Base-by-base conservation (phyloP, 1,284 basidiomycete genomes). In the Lentinula novae-zelandiae region DNA sequence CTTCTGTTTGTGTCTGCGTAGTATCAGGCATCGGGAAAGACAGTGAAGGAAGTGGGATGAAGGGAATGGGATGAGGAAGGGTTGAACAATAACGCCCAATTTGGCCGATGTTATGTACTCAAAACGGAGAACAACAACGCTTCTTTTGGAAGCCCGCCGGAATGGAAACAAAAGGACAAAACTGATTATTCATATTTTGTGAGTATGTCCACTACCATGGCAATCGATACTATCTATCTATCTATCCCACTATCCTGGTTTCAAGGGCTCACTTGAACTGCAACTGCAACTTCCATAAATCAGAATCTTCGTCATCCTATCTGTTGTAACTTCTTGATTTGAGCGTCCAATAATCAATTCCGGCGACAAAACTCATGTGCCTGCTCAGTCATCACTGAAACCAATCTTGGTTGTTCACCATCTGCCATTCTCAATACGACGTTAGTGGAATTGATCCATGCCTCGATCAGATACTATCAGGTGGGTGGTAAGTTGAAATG, bases 21-120 rank as follows among this genome's bases (percentile, higher is more conserved):
- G 63, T 36, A 27, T 64, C 63, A 36, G 63, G 60, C 63, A 64
- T 64, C 39, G 48, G 36, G 48, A 55, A 56, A 33, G 34, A 64
- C 60, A 38, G 40, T 38, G 40, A 51, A 52, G 48, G n/a, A 2
- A 38, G 3, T 27, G 12, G 36, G 46, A 50, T 38, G 52, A n/a
- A 56, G 34, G 49, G 39, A 40, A 39, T 31, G 39, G 46, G 48
- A 38, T 27, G 27, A 33, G 42, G 55, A 31, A 42, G 34, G 22
- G 13, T 22, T 42, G 42, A 53, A 57, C 48, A 59, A 62, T 58
- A 59, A 58, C n/a, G 36, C 20, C 39, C 22, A 36, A 46, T 46
- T 46, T 50, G 49, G 31, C 49, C n/a, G 49, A 50, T 50, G 36
- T 54, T 58, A 58, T 55, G 57, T 51, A 58, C 61, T 17, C 53